phyloP scores from a whole-genome alignment of 345 rosid genomes.

The Melastoma malabathricum region DNA sequence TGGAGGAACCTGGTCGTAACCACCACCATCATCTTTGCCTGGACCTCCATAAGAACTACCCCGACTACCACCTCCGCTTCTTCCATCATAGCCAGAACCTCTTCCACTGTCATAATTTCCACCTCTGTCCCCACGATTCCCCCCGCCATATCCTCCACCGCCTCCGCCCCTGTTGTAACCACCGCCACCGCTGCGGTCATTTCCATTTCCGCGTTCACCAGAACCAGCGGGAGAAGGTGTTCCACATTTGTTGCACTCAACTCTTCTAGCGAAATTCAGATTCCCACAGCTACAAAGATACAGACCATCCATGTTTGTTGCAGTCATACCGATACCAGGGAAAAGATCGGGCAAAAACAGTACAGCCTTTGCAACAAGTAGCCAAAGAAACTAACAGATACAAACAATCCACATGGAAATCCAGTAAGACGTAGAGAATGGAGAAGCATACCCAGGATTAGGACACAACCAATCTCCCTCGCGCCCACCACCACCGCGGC shows the following conservation, averaged over 20 bases:
- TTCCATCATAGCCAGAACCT: slow-evolving; percentile 31
- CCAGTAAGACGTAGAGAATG: slow-evolving; percentile 4
- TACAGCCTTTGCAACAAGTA: slow-evolving; percentile 5
- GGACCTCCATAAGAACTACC: slow-evolving; percentile 60
- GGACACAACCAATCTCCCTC: slow-evolving; percentile 98
- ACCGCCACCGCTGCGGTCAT: slow-evolving; percentile 21
- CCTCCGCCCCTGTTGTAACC: slow-evolving; percentile 42
- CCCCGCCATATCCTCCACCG: slow-evolving; percentile 41
- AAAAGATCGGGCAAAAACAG: too few relatives aligned
- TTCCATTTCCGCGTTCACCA: slow-evolving; percentile 24
- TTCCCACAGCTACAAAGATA: slow-evolving; percentile 74
- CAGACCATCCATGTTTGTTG: neutral
- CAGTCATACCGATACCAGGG: too few relatives aligned
- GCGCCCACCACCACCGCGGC: slow-evolving; percentile 69
- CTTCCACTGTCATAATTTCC: slow-evolving; percentile 47
- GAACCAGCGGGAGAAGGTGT: slow-evolving; percentile 63
- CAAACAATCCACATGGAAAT: neutral
- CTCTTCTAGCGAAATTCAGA: slow-evolving; percentile 86
- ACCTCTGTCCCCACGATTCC: slow-evolving; percentile 34
- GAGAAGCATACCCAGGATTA: slow-evolving; percentile 46
- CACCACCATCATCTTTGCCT: slow-evolving; percentile 52
- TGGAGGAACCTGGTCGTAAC: slow-evolving; percentile 58
- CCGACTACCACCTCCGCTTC: slow-evolving; percentile 39
- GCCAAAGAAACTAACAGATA: neutral
- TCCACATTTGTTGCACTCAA: slow-evolving; percentile 95